A percentile compares a stretch with the other conserved stretches of the same genome.
Evolutionary conservation across 139 green algal species (phyloP).

Genomic region (Parachlorella kessleri): DNA sequence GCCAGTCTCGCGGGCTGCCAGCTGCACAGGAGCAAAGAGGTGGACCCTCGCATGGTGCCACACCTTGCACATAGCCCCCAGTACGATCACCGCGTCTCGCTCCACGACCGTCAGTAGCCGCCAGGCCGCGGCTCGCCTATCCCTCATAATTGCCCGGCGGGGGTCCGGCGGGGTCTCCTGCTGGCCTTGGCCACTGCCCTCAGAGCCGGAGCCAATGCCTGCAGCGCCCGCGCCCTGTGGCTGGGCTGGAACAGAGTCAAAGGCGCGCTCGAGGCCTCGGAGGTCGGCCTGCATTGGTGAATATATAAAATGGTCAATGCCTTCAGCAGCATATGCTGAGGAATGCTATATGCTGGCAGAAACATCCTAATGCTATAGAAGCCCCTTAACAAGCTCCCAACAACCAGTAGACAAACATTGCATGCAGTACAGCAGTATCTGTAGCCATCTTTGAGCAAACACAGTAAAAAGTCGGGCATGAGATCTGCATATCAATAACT

Average conservation of each 20-base stretch:
- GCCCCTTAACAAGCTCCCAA: no score
- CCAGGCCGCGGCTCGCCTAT: constrained; percentile 39
- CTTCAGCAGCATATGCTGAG: no score
- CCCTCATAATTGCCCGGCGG: constrained; percentile 50
- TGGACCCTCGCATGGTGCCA: neutral
- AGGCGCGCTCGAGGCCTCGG: constrained; percentile 60
- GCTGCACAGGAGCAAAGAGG: constrained; percentile 31
- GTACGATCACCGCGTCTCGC: constrained; percentile 82
- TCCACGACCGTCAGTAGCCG: constrained; percentile 58
- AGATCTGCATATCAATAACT: no score
- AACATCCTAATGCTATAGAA: no score
- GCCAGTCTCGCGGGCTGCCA: constrained; percentile 59
- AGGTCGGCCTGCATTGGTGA: constrained; percentile 52
- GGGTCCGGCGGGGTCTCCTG: constrained; percentile 48
- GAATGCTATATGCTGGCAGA: no score
- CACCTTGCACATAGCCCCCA: constrained; percentile 92
- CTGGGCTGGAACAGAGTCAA: constrained; percentile 47
- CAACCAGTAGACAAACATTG: no score
- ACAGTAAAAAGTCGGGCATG: no score
- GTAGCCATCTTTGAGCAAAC: no score
- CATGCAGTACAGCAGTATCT: no score
- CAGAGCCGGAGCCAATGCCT: neutral
- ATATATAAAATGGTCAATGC: no score
- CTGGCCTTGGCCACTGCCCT: neutral
- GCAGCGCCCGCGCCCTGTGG: neutral